phyloP scores from a whole-genome alignment of 2,329 filamentous ascomycete genomes.

The Aspergillus piperis region DNA sequence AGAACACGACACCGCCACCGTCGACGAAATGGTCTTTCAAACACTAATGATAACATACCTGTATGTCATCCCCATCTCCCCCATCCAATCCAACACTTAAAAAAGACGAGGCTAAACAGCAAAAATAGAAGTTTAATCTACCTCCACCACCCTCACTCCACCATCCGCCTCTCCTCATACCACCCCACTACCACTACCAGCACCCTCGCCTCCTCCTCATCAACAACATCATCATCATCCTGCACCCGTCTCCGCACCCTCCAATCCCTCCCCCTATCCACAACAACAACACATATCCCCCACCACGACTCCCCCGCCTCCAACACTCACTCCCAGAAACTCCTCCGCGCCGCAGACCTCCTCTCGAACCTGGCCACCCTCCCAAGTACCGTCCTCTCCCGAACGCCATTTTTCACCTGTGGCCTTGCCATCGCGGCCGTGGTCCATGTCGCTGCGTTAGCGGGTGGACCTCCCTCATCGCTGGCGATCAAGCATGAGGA shows the following conservation, averaged over 20 bases:
- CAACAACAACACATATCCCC: neutral
- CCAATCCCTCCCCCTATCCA: neutral
- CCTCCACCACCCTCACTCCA: slow-evolving; percentile 72
- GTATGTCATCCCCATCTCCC: slow-evolving; percentile 11
- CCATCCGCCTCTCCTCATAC: slow-evolving; percentile 48
- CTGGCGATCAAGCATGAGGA: neutral
- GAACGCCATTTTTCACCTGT: slow-evolving; percentile 79
- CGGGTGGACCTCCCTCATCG: slow-evolving; percentile 31
- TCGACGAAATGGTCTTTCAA: slow-evolving; percentile 61
- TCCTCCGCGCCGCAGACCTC: slow-evolving; percentile 71
- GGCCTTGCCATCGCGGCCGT: slow-evolving; percentile 71
- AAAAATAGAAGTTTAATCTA: slow-evolving; percentile 56
- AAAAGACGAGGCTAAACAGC: too few species aligned
- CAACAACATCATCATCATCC: neutral
- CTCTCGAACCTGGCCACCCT: slow-evolving; percentile 70
- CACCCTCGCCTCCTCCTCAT: neutral
- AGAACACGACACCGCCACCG: slow-evolving; percentile 63
- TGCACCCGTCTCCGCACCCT: slow-evolving; percentile 18
- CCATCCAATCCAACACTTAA: neutral
- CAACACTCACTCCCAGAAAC: slow-evolving; percentile 68
- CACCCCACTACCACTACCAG: slow-evolving; percentile 13
- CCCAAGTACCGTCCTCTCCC: slow-evolving; percentile 57
- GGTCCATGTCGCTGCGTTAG: slow-evolving; percentile 67
- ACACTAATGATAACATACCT: slow-evolving; percentile 34
- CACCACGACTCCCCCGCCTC: neutral